Percentiles rank a stretch among this genome's conserved stretches.
Conservation (phyloP, 331 rosid genomes). For the Malus hybrid region DNA sequence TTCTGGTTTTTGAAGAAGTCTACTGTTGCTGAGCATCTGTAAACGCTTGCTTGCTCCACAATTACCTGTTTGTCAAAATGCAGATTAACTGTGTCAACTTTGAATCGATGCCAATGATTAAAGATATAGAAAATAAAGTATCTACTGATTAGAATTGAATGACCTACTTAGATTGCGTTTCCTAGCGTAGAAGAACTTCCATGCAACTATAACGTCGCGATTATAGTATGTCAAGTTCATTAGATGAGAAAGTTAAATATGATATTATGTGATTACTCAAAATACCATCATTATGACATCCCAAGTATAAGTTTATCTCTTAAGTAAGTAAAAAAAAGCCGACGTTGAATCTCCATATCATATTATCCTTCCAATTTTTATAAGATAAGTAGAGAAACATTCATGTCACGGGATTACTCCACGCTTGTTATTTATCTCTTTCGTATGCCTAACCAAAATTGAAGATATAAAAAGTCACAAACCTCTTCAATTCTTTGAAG, state of each 20-base stretch:
- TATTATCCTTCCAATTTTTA: too few relatives aligned
- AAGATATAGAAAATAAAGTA: background rate
- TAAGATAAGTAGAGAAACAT: too few relatives aligned
- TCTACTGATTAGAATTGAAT: too few relatives aligned
- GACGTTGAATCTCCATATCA: background rate
- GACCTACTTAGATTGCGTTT: background rate
- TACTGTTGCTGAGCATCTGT: slow-evolving; percentile 67
- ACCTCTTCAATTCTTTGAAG: slow-evolving; percentile 84
- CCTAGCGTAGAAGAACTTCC: background rate
- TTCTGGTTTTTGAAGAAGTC: slow-evolving; percentile 73
- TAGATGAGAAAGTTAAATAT: too few relatives aligned
- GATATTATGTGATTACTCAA: too few relatives aligned
- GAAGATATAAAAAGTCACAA: background rate
- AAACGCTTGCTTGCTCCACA: slow-evolving; percentile 78
- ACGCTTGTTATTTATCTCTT: too few relatives aligned
- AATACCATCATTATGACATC: too few relatives aligned
- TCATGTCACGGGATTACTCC: too few relatives aligned
- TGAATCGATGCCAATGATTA: background rate
- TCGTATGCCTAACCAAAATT: background rate
- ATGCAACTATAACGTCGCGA: too few relatives aligned
- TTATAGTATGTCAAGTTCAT: background rate
- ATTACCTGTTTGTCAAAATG: slow-evolving; percentile 48
- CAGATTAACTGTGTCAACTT: background rate
- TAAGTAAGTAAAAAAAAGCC: background rate
- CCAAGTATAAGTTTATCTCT: background rate